Evolutionary conservation across 495 filamentous ascomycete species (phyloP).

Genomic region (Tricharina praecox): DNA sequence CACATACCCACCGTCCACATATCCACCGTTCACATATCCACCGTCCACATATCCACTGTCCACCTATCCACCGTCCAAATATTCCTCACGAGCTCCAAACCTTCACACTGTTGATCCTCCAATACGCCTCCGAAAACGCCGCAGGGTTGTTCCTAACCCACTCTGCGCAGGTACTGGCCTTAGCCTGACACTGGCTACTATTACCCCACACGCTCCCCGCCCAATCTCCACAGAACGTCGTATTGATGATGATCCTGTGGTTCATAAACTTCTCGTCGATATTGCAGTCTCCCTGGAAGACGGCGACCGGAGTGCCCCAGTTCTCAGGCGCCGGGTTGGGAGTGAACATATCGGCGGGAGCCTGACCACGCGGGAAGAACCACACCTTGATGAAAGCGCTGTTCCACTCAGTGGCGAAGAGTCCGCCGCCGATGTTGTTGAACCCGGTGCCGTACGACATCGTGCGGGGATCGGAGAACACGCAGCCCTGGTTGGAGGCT

Average conservation of each 20-base stretch:
- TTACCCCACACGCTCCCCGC: constrained; percentile 45
- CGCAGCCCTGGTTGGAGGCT: constrained; percentile 35
- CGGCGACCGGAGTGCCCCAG: constrained; percentile 53
- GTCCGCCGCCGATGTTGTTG: constrained; percentile 37
- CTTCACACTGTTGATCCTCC: constrained; percentile 45
- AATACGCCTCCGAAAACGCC: constrained; percentile 47
- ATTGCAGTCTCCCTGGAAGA: constrained; percentile 48
- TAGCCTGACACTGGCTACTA: constrained; percentile 11
- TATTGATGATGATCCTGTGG: constrained; percentile 65
- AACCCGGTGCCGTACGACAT: neutral
- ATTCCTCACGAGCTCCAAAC: constrained; percentile 12
- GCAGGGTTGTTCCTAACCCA: constrained; percentile 47
- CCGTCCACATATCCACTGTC: no score
- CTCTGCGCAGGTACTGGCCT: constrained; percentile 33
- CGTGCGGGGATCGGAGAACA: constrained; percentile 21
- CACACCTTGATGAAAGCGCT: constrained; percentile 48
- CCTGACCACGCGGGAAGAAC: constrained; percentile 48
- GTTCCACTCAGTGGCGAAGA: constrained; percentile 67
- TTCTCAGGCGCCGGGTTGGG: constrained; percentile 41
- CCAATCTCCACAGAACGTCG: constrained; percentile 79
- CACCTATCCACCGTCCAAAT: no score
- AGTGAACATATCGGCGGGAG: constrained; percentile 39
- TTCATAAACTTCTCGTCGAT: constrained; percentile 49
- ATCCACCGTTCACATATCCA: no score
- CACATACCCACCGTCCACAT: no score